A percentile compares a stretch with the other conserved stretches of the same genome.
Conservation (phyloP, 345 rosid genomes). For the Lenwebbia sp. region DNA sequence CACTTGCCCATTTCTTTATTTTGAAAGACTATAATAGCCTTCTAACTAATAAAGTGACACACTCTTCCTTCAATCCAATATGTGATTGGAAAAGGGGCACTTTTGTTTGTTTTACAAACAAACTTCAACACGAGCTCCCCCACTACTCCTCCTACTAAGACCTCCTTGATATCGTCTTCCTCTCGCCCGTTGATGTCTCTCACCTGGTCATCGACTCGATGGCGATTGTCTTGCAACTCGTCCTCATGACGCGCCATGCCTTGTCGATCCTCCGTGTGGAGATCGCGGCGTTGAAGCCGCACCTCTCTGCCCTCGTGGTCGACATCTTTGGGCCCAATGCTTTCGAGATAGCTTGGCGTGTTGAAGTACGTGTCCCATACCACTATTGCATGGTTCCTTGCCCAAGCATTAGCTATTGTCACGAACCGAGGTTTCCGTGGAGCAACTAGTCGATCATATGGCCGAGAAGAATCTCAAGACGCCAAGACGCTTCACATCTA, state of each 20-base stretch:
- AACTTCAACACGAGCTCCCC: neutral
- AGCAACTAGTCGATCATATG: too few species aligned
- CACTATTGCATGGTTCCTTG: constrained; percentile 33
- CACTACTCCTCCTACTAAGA: neutral
- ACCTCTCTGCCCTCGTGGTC: constrained; percentile 20
- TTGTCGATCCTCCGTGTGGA: constrained; percentile 2
- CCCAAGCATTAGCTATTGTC: constrained; percentile 4
- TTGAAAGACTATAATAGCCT: too few species aligned
- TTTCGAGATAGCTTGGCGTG: constrained; percentile 26
- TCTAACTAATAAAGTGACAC: too few species aligned
- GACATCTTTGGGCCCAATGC: constrained; percentile 39
- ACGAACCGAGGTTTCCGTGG: too few species aligned
- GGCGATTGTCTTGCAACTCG: neutral
- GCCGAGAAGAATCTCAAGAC: too few species aligned
- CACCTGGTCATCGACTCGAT: neutral
- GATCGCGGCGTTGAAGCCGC: constrained; percentile 1
- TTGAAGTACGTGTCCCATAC: constrained; percentile 24
- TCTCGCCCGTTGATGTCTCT: constrained; percentile 19
- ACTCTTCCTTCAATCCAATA: too few species aligned
- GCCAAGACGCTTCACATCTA: too few species aligned
- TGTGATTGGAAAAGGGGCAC: too few species aligned
- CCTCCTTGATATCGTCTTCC: constrained; percentile 3
- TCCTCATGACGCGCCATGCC: constrained; percentile 1
- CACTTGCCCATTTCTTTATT: too few species aligned
- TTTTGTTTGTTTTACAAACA: too few species aligned